phyloP scores from a whole-genome alignment of 495 filamentous ascomycete species.

The Elasticomyces elasticus region DNA sequence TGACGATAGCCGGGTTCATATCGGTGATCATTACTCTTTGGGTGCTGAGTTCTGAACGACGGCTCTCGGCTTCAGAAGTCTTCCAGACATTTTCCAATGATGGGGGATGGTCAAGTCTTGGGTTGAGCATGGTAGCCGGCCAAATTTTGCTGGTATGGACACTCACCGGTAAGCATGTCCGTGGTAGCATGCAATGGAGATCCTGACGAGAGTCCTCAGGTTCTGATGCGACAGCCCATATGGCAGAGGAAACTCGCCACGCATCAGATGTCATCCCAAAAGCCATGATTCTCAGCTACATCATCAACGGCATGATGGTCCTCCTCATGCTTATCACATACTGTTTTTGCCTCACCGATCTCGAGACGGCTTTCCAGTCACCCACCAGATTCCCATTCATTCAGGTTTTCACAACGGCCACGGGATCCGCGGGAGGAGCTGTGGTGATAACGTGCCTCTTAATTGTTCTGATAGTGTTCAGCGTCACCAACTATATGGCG shows the following conservation, averaged over 20 bases:
- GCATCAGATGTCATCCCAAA: slow-evolving; percentile 14
- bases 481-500: slow-evolving; percentile 16
- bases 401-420: slow-evolving; percentile 8
- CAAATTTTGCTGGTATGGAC: slow-evolving; percentile 3
- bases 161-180: background rate
- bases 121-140: slow-evolving; percentile 4
- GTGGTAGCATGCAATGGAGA: background rate
- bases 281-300: slow-evolving; percentile 13
- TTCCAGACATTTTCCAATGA: background rate
- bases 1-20: slow-evolving; percentile 6
- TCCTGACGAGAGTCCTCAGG: background rate
- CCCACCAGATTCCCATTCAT: slow-evolving; percentile 16
- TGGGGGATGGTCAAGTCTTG: slow-evolving; percentile 4
- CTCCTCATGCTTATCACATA: slow-evolving; percentile 15
- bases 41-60: background rate
- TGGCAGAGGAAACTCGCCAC: slow-evolving; percentile 20
- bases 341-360: slow-evolving; percentile 12
- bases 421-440: slow-evolving; percentile 5
- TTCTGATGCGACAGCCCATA: slow-evolving; percentile 17
- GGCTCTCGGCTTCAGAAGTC: slow-evolving; percentile 4
- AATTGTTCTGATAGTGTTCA: slow-evolving; percentile 14
- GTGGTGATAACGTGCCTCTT: slow-evolving; percentile 4
- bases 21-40: background rate
- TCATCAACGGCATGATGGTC: slow-evolving; percentile 9
- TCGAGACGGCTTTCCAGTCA: background rate